These are phyloP conservation scores for Mytilinidion resinicola DNA, from an alignment of 495 filamentous ascomycete species.

Conservation along the genomic window DNA sequence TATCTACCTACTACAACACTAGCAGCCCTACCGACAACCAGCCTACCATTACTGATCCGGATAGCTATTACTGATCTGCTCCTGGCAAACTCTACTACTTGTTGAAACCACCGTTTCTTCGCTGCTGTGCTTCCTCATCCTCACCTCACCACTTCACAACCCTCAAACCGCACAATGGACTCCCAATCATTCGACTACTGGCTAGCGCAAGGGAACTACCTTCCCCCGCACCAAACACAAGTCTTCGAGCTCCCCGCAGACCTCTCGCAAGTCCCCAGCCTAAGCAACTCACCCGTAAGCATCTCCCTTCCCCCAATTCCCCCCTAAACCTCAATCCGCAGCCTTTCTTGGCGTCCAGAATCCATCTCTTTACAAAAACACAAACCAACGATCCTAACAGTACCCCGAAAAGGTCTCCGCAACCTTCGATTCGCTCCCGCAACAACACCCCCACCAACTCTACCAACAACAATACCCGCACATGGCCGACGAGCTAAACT, in stretches of 20 bases:
- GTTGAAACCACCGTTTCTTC: not conserved
- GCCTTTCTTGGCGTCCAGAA: too few species aligned
- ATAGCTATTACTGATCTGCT: not conserved
- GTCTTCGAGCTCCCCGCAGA: conserved; percentile 26
- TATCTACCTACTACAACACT: too few species aligned
- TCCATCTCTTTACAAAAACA: not conserved
- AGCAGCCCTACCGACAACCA: too few species aligned
- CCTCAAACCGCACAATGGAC: conserved; percentile 16
- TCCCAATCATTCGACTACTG: conserved; percentile 30
- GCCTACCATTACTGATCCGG: too few species aligned
- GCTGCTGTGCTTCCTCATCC: conserved; percentile 1
- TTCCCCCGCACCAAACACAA: conserved; percentile 23
- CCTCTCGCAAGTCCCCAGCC: conserved; percentile 23
- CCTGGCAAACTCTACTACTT: not conserved
- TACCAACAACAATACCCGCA: conserved; percentile 17
- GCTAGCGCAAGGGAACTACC: conserved; percentile 23
- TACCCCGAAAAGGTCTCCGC: conserved; percentile 21
- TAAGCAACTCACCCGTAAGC: conserved; percentile 29
- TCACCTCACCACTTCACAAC: conserved; percentile 6
- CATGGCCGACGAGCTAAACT: conserved; percentile 21
- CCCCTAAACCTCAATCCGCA: too few species aligned
- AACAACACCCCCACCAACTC: conserved; percentile 10
- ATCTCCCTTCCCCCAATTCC: not conserved
- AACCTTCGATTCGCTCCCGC: conserved; percentile 23
- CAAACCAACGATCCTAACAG: conserved; percentile 1